phyloP scores from a whole-genome alignment of 108 stramenopile species.

The Cyclotella distinguenda region DNA sequence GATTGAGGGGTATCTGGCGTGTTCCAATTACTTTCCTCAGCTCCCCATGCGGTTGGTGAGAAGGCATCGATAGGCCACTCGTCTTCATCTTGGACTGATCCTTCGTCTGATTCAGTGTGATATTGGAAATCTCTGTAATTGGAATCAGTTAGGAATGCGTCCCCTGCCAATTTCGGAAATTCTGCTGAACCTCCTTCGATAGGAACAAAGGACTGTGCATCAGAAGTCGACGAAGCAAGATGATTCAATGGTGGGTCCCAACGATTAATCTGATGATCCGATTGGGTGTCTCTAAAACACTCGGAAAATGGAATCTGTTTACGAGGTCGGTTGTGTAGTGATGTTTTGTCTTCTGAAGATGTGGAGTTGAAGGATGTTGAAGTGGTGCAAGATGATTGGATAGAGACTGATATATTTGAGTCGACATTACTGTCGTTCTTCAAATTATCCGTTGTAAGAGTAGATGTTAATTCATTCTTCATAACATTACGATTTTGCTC shows the following conservation, averaged over 20 bases:
- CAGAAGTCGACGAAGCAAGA: slow-evolving; percentile 1
- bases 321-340: no score
- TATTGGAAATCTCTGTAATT: not conserved
- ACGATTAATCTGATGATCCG: not conserved
- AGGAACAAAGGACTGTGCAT: slow-evolving; percentile 8
- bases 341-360: no score
- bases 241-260: slow-evolving; percentile 7
- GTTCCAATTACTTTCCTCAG: slow-evolving; percentile 11
- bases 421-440: not conserved
- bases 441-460: not conserved
- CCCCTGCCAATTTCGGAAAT: not conserved
- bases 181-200: not conserved
- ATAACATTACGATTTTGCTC: not conserved
- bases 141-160: slow-evolving; percentile 1
- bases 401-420: not conserved
- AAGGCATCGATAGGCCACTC: slow-evolving; percentile 18
- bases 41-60: slow-evolving; percentile 26
- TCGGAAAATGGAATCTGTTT: no score
- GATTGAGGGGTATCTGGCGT: not conserved
- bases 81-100: not conserved
- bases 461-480: not conserved
- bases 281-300: no score
- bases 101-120: not conserved
- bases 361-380: no score
- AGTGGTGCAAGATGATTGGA: no score